Conservation (phyloP, 345 rosid genomes). For the Brassica rapa region DNA sequence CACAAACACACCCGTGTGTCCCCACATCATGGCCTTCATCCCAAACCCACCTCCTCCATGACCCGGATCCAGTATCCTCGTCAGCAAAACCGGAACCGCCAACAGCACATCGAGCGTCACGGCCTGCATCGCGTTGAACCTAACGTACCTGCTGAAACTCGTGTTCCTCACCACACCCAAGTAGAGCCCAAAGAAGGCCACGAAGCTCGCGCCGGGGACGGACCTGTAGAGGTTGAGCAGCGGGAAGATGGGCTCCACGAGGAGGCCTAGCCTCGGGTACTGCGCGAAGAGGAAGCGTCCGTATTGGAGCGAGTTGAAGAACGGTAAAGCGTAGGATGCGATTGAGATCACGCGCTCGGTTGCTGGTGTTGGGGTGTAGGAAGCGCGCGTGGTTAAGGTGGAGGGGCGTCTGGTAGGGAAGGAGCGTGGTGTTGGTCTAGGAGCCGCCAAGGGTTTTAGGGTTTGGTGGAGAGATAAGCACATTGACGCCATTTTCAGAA, state of each 20-base stretch:
- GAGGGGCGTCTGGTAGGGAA: conserved; percentile 8
- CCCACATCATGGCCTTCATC: conserved; percentile 66
- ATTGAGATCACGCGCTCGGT: conserved; percentile 73
- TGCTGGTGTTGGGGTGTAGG: conserved; percentile 75
- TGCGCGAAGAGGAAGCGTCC: conserved; percentile 75
- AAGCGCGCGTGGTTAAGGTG: conserved; percentile 42
- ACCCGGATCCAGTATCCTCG: conserved; percentile 70
- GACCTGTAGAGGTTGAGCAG: conserved; percentile 69
- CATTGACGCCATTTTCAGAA: conserved; percentile 42
- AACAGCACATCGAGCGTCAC: conserved; percentile 83
- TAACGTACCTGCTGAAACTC: conserved; percentile 60
- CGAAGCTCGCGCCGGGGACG: conserved; percentile 80
- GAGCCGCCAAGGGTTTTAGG: conserved; percentile 29
- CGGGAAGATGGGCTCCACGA: conserved; percentile 77
- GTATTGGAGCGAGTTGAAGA: conserved; percentile 85
- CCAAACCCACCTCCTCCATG: conserved; percentile 58
- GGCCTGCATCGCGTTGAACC: conserved; percentile 95
- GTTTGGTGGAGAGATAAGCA: conserved; percentile 44
- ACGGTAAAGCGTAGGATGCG: conserved; percentile 78
- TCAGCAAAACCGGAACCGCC: conserved; percentile 64
- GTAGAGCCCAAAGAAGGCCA: conserved; percentile 85
- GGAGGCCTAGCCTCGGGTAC: conserved; percentile 53
- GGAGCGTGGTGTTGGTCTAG: conserved; percentile 24
- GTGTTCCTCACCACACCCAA: conserved; percentile 84
- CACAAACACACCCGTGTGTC: conserved; percentile 66